These are phyloP conservation scores for Penicillium sp. DNA, from an alignment of 2,329 filamentous ascomycete species.

Conservation along the genomic window DNA sequence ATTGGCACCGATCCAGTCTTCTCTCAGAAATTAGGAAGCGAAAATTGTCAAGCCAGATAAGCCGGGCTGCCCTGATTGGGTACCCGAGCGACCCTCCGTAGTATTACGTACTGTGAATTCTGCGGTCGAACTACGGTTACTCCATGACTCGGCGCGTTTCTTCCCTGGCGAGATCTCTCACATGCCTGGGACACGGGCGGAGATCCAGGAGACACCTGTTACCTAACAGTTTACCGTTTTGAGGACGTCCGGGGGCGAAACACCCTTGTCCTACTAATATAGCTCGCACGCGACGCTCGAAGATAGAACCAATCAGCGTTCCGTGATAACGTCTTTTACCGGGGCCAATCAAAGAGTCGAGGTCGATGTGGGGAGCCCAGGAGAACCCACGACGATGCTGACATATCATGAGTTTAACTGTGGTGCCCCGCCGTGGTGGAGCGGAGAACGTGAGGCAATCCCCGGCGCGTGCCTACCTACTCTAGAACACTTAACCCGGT, in stretches of 20 bases:
- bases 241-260: background rate
- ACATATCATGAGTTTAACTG: constrained; percentile 1
- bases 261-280: background rate
- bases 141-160: background rate
- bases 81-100: constrained; percentile 14
- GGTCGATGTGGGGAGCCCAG: background rate
- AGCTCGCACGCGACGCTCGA: background rate
- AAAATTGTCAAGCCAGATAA: constrained; percentile 33
- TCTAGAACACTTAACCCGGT: constrained; percentile 12
- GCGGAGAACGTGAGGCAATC: constrained; percentile 12
- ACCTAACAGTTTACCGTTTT: background rate
- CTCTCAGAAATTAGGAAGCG: constrained; percentile 15
- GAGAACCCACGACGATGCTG: background rate
- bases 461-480: constrained; percentile 11
- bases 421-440: constrained; percentile 5
- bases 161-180: background rate
- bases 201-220: background rate
- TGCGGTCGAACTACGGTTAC: background rate
- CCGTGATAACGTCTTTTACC: constrained; percentile 21
- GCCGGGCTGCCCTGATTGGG: constrained; percentile 30
- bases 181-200: background rate
- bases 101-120: constrained; percentile 35
- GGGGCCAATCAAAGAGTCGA: constrained; percentile 22
- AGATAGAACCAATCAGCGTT: constrained; percentile 22
- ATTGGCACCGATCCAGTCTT: background rate